Percentiles rank a stretch among this genome's conserved stretches.
These are phyloP conservation scores for Calendula officinalis DNA, from an alignment of 129 eudicot species.

Conservation along the genomic window DNA sequence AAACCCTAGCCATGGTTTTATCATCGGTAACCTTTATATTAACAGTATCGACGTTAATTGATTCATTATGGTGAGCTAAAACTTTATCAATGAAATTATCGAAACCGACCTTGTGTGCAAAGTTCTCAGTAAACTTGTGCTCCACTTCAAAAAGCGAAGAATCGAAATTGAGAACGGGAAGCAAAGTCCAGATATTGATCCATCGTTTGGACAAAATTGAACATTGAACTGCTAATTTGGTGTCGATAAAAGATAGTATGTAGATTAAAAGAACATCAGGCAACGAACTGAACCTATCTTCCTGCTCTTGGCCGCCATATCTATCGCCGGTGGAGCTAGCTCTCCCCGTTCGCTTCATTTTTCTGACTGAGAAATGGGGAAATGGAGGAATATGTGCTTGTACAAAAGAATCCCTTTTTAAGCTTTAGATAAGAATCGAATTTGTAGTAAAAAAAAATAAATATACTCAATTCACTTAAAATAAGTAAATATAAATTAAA, in stretches of 20 bases:
- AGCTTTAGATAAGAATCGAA: too few species aligned
- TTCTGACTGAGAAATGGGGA: background rate
- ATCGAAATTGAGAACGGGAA: conserved; percentile 30
- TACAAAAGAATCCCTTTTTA: too few species aligned
- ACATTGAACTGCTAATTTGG: conserved; percentile 21
- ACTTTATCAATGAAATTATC: conserved; percentile 20
- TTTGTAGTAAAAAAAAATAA: too few species aligned
- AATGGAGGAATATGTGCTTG: background rate
- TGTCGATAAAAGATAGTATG: conserved; percentile 25
- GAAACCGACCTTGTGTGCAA: conserved; percentile 4
- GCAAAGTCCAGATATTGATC: conserved; percentile 29
- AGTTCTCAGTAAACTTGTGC: background rate
- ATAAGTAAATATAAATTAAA: too few species aligned
- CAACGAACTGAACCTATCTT: conserved; percentile 25
- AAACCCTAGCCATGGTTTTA: conserved; percentile 25
- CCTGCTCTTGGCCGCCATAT: conserved; percentile 18
- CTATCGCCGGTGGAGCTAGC: conserved; percentile 2
- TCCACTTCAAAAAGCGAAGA: background rate
- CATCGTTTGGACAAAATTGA: conserved; percentile 30
- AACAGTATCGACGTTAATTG: conserved; percentile 21
- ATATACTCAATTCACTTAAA: too few species aligned
- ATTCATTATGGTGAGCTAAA: conserved; percentile 8
- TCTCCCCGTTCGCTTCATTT: conserved; percentile 16
- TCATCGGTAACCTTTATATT: conserved; percentile 9
- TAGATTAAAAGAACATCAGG: conserved; percentile 21